Evolutionary conservation across 352 stramenopile species (phyloP), one percentile per base, ranked within the genome.

Genomic region (Pythium monospermum): DNA sequence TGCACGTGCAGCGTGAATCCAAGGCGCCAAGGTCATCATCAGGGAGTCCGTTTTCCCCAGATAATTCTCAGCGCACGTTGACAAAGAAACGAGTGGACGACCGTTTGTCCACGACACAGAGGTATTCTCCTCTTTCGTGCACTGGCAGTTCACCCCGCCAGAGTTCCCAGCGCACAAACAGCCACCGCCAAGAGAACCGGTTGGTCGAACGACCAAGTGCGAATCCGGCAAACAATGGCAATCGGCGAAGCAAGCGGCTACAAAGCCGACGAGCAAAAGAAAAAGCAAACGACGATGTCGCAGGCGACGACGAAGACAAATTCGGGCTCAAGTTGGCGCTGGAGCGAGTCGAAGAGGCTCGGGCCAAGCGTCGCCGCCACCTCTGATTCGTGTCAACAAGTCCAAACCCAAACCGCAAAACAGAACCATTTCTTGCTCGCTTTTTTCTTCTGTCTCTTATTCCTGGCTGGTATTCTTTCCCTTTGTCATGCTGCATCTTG

Each of bases 321-420:
- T 51, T 41, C 6, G 59, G 62, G 6, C 61, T 87, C 21, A 44
- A 48, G 7, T 43, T 61, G 11, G 64, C 69, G 4, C 61, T 83
- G 3, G 36, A 64, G 13, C 60, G 58, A 12, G 77, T 87, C 25
- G 50, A 83, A 59, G 49, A 55, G 49, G 64, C 73, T 21, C 62
- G 73, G 15, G 63, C 69, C 16, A 85, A 83, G 49, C 71, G 71
- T 45, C 68, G 57, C 38, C 67, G 41, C 12, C 48, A 64, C 18
- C 49, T 64, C 44, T 52, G 55, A 53, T 37, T 28, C 22, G 7
- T 22, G 37, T 51, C 18, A 45, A 55, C n/a, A 23, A n/a, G 11
- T 35, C 42, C 39, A 18, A 43, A 28, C 40, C 50, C 26, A 31
- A 51, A 48, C n/a, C 47, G 44, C 52, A 46, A 26, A 30, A 26